Evolutionary conservation across 495 filamentous ascomycete genomes (phyloP), one percentile per base, ranked within the genome.

Genomic region (Melanomma pulvis-pyrius): DNA sequence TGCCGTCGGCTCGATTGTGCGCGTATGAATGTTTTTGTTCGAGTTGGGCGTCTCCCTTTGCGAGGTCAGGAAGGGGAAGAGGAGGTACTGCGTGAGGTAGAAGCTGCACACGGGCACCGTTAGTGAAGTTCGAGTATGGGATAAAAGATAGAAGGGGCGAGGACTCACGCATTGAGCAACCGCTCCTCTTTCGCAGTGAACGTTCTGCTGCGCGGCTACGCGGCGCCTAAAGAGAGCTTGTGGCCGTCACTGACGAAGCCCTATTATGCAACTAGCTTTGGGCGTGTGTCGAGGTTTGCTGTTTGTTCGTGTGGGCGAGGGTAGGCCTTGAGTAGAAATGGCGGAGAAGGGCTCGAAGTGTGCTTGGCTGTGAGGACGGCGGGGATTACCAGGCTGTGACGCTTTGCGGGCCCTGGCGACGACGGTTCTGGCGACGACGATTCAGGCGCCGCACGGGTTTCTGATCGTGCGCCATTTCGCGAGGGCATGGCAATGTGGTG

Each of bases 61-160:
- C 34, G 60, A 44, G 30, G 60, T 53, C 2, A 63, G 29, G 30
- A 63, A 63, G 6, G 60, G 60, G 32, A 63, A 63, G 49, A 56
- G 51, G 2, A 55, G 24, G 22, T 63, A 50, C 28, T 50, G 41
- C 9, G 21, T 61, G 21, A 60, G 39, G 28, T 22, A 29, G 28
- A 49, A 60, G n/a, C 54, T 57, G 54, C 54, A 57, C 30, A 57
- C 22, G 39, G n/a, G n/a, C 19, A n/a, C 28, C 6, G 32, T 57
- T 30, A n/a, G n/a, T n/a, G n/a, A n/a, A n/a, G n/a, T n/a, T n/a
- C n/a, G n/a, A 57, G 30, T 50, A 50, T 19, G 21, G 28, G n/a
- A 41, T 21, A 13, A 57, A 41, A 21, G 30, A n/a, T 26, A 21
- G 54, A 8, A 57, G 4, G 12, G 26, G 12, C 6, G 28, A 26